These are phyloP conservation scores for Aspergillus neoniger DNA, from an alignment of 2,329 filamentous ascomycete species.

Conservation along the genomic window DNA sequence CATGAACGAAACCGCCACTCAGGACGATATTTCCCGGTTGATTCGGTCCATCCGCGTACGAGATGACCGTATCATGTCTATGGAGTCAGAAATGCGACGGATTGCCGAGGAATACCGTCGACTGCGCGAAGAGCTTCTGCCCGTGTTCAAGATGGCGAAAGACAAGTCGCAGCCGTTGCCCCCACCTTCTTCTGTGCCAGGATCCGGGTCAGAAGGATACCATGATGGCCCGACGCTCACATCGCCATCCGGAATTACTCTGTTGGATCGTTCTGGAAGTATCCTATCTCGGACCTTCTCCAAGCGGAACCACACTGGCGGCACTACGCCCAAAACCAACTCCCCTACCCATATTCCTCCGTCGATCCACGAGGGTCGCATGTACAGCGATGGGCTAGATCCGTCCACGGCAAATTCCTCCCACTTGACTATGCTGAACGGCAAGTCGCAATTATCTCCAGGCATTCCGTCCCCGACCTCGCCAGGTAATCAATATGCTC, in stretches of 20 bases:
- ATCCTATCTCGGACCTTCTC: slow-evolving; percentile 72
- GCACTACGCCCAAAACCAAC: slow-evolving; percentile 70
- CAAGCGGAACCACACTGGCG: slow-evolving; percentile 69
- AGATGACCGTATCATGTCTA: slow-evolving; percentile 82
- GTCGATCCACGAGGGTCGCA: slow-evolving; percentile 67
- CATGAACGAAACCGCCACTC: slow-evolving; percentile 81
- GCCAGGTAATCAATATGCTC: slow-evolving; percentile 41
- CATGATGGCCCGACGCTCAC: slow-evolving; percentile 44
- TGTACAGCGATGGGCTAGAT: slow-evolving; percentile 60
- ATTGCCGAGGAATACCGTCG: slow-evolving; percentile 87
- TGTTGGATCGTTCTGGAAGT: slow-evolving; percentile 48
- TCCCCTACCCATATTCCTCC: slow-evolving; percentile 72
- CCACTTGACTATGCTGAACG: slow-evolving; percentile 69
- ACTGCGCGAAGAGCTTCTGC: slow-evolving; percentile 86
- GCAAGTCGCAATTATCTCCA: slow-evolving; percentile 57
- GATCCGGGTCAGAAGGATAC: slow-evolving; percentile 25
- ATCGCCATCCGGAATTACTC: slow-evolving; percentile 32
- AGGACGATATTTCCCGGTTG: slow-evolving; percentile 89
- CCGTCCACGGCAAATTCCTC: slow-evolving; percentile 70
- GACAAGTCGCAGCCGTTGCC: slow-evolving; percentile 88
- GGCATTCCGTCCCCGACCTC: slow-evolving; percentile 50
- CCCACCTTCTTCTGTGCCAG: slow-evolving; percentile 42
- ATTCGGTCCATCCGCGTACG: slow-evolving; percentile 86
- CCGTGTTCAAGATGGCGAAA: slow-evolving; percentile 86
- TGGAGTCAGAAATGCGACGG: slow-evolving; percentile 80